Evolutionary conservation across 2,329 filamentous ascomycete genomes (phyloP), one percentile per base, ranked within the genome.

Genomic region (Ophiostoma sp.): DNA sequence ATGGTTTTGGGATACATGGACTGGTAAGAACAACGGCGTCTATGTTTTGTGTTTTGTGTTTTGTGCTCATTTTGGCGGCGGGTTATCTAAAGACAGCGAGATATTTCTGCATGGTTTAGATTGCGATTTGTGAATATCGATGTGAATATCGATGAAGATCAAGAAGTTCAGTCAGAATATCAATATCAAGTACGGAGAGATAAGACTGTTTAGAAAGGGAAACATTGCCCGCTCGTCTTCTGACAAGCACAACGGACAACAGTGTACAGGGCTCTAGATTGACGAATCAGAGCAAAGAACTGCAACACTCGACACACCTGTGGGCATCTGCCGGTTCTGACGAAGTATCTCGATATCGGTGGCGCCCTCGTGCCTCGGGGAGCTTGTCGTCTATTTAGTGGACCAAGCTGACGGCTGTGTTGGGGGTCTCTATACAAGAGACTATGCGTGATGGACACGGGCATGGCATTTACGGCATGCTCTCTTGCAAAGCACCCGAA

Each of bases 231-330:
- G 49, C 49, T 36, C n/a, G 27, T 55, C 8, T 27, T 27, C 49
- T 27, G 27, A 27, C 27, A 27, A 27, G 27, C 27, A 55, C 49
- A 4, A 27, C 12, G 5, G 8, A 52, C 18, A 5, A 12, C 4
- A 18, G n/a, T 27, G 3, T 36, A 27, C n/a, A 38, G 9, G 8
- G 27, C 55, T 27, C 45, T 16, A 55, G 9, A 18, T 18, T 55
- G n/a, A 66, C 65, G 55, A 67, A 70, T 69, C 58, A 69, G 44
- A 66, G 63, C 40, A n/a, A 55, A 5, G 58, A 68, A 66, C 45
- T 52, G 67, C 42, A 63, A 40, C 67, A 68, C 60, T 63, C 27
- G 55, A 5, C 14, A n/a, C 45, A n/a, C 5, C 27, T 36, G 55
- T 18, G 12, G 49, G 5, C 2, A 47, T 55, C 49, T 55, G 49